Percentiles rank a stretch among this genome's conserved stretches.
phyloP scores from a whole-genome alignment of 1,139 yeast genomes.

The Williopsis jadinii region DNA sequence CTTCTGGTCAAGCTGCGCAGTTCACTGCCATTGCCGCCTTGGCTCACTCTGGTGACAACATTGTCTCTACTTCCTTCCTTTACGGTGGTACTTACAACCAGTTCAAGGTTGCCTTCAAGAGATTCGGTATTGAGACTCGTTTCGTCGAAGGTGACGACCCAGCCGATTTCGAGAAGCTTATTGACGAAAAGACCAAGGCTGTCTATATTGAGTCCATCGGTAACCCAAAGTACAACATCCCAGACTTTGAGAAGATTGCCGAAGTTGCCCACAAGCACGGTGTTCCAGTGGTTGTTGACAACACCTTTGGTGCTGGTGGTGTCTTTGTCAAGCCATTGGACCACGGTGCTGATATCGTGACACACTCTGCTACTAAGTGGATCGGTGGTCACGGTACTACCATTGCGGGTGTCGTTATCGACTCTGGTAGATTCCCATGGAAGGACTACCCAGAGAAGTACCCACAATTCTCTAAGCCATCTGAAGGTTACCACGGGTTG shows the following conservation, averaged over 20 bases:
- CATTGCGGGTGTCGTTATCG: conserved; percentile 86
- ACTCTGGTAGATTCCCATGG: conserved; percentile 92
- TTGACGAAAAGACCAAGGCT: conserved; percentile 85
- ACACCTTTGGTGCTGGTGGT: conserved; percentile 98
- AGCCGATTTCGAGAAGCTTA: conserved; percentile 62
- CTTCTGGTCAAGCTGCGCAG: conserved; percentile 97
- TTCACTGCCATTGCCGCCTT: conserved; percentile 75
- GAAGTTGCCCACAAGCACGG: conserved; percentile 83
- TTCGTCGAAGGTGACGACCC: conserved; percentile 75
- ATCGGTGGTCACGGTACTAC: conserved; percentile 98
- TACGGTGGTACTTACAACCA: conserved; percentile 98
- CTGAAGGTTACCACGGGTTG: conserved; percentile 91
- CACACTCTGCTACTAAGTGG: conserved; percentile 96
- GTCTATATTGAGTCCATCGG: conserved; percentile 88
- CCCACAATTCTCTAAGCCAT: conserved; percentile 87
- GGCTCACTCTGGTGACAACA: conserved; percentile 85
- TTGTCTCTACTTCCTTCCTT: conserved; percentile 78
- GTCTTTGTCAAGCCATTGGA: conserved; percentile 78
- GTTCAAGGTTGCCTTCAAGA: conserved; percentile 84
- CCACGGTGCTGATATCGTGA: conserved; percentile 80
- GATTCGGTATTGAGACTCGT: conserved; percentile 77
- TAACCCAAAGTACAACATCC: conserved; percentile 88
- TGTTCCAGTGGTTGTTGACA: conserved; percentile 88
- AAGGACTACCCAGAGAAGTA: conserved; percentile 73
- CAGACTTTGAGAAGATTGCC: conserved; percentile 76